These are phyloP conservation scores for Metschnikowia baotianmanensis DNA, from an alignment of 805 yeast genomes.

Conservation along the genomic window DNA sequence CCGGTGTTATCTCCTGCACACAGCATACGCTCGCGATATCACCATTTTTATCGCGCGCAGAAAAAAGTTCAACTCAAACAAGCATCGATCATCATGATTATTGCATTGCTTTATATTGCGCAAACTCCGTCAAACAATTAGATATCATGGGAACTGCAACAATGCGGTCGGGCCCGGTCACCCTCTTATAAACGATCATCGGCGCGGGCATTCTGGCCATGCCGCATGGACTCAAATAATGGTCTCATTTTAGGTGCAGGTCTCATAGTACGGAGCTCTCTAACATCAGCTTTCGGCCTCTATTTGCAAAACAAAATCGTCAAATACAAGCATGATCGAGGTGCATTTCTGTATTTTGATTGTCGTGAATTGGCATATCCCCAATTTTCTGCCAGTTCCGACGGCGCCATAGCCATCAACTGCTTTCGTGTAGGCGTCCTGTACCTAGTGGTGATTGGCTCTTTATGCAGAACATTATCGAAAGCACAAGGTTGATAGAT, in stretches of 20 bases:
- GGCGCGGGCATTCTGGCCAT: conserved; percentile 78
- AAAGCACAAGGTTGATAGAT: no score
- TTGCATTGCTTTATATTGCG: no score
- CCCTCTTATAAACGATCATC: conserved; percentile 68
- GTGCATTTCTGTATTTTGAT: conserved; percentile 40
- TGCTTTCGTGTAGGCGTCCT: conserved; percentile 75
- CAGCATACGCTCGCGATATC: no score
- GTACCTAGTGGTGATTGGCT: conserved; percentile 71
- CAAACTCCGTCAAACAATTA: no score
- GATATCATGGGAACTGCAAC: conserved; percentile 20
- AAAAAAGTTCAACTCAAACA: no score
- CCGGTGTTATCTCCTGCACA: no score
- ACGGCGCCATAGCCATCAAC: conserved; percentile 67
- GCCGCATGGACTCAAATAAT: conserved; percentile 67
- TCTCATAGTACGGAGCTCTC: conserved; percentile 57
- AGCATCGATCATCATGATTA: no score
- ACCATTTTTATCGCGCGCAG: no score
- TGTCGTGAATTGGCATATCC: conserved; percentile 62
- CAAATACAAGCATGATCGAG: conserved; percentile 41
- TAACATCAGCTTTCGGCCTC: conserved; percentile 64
- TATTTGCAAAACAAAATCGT: conserved; percentile 59
- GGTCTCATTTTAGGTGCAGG: conserved; percentile 56
- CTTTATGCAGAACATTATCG: conserved; percentile 29
- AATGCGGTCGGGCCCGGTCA: conserved; percentile 55
- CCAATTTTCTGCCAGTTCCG: conserved; percentile 58